These are phyloP conservation scores for Dendrobium nobile DNA, from an alignment of 106 monocot genomes.

Conservation along the genomic window DNA sequence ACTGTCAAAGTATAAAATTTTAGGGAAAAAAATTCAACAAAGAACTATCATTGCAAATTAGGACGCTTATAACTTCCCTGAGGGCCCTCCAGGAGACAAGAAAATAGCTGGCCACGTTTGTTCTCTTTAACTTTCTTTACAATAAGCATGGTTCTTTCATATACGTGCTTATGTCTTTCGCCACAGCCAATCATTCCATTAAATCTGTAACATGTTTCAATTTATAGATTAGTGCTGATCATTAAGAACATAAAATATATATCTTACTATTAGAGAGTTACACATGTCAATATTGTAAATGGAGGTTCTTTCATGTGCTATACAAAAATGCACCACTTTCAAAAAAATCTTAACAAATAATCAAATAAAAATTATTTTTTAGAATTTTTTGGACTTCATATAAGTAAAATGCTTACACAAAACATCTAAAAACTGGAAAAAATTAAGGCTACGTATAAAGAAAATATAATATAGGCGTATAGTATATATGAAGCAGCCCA, in stretches of 20 bases:
- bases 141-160: conserved; percentile 76
- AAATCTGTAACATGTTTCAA: conserved; percentile 39
- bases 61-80: conserved; percentile 60
- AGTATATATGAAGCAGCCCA: not conserved
- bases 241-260: no score
- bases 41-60: not conserved
- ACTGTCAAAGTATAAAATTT: conserved; percentile 33
- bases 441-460: not conserved
- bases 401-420: not conserved
- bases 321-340: no score
- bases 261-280: no score
- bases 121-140: conserved; percentile 93
- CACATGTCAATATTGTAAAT: no score
- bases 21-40: conserved; percentile 1
- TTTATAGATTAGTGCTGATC: not conserved
- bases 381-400: conserved; percentile 19
- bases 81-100: conserved; percentile 93
- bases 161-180: conserved; percentile 60
- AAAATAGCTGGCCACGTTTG: conserved; percentile 85
- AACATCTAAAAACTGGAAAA: not conserved
- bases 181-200: conserved; percentile 97
- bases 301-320: no score
- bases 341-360: not conserved
- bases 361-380: not conserved
- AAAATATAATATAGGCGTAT: not conserved